These are phyloP conservation scores for barrel medic (Medicago truncatula) DNA, from an alignment of 306 rosid species.

Conservation along the genomic window DNA sequence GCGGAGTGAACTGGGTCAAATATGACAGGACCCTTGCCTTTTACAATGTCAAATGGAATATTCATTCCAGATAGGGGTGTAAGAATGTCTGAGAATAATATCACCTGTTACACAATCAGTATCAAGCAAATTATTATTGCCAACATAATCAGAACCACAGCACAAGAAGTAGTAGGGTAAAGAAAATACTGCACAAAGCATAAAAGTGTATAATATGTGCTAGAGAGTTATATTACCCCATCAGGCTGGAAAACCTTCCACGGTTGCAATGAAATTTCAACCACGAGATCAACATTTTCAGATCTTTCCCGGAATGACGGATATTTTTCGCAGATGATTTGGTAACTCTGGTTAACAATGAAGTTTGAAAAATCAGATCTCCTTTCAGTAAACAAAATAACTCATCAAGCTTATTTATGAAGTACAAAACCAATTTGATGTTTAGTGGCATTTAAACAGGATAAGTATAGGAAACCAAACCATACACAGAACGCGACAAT, in stretches of 20 bases:
- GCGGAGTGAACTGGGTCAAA: slow-evolving; percentile 69
- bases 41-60: slow-evolving; percentile 95
- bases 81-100: slow-evolving; percentile 93
- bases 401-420: slow-evolving; percentile 7
- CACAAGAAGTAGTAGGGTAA: neutral
- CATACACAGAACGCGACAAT: neutral
- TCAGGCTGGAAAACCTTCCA: slow-evolving; percentile 98
- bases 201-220: slow-evolving; percentile 10
- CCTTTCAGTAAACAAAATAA: slow-evolving; percentile 13
- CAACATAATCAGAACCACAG: slow-evolving; percentile 29
- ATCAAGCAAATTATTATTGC: slow-evolving; percentile 34
- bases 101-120: slow-evolving; percentile 66
- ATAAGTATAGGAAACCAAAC: neutral
- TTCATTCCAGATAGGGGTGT: slow-evolving; percentile 99
- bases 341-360: slow-evolving; percentile 72
- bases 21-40: slow-evolving; percentile 95
- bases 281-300: slow-evolving; percentile 93
- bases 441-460: slow-evolving; percentile 7
- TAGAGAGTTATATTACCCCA: slow-evolving; percentile 65
- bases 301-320: slow-evolving; percentile 98
- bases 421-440: neutral
- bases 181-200: neutral
- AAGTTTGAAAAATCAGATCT: slow-evolving; percentile 40
- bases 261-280: slow-evolving; percentile 90
- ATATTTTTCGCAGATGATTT: slow-evolving; percentile 82